phyloP scores from a whole-genome alignment of 805 yeast genomes.

The Spathaspora sp. region DNA sequence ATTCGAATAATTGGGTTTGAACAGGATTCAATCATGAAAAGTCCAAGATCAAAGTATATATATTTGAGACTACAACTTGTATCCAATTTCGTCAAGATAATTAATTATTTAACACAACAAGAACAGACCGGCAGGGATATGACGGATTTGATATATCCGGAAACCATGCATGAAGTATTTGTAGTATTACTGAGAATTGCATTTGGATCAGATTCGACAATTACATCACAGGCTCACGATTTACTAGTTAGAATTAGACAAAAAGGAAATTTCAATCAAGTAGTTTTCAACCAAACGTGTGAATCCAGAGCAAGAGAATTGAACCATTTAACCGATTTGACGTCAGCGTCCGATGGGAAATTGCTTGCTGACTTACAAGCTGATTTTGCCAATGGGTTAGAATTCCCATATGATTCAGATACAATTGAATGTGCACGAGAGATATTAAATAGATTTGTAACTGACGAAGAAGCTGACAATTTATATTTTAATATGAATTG shows the following conservation, averaged over 20 bases:
- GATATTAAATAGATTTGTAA: slow-evolving; percentile 61
- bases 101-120: slow-evolving; percentile 36
- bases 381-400: slow-evolving; percentile 54
- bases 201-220: slow-evolving; percentile 40
- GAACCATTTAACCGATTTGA: slow-evolving; percentile 23
- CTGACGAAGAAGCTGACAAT: slow-evolving; percentile 78
- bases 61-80: slow-evolving; percentile 37
- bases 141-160: slow-evolving; percentile 34
- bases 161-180: slow-evolving; percentile 42
- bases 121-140: slow-evolving; percentile 21
- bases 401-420: slow-evolving; percentile 57
- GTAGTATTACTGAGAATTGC: slow-evolving; percentile 52
- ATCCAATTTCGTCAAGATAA: slow-evolving; percentile 34
- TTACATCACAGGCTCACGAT: slow-evolving; percentile 32
- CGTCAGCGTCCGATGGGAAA: slow-evolving; percentile 11
- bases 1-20: slow-evolving; percentile 45
- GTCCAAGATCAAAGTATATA: slow-evolving; percentile 42
- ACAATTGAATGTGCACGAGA: slow-evolving; percentile 69
- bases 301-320: slow-evolving; percentile 38
- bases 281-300: slow-evolving; percentile 45
- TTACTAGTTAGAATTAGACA: slow-evolving; percentile 36
- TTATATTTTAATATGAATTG: slow-evolving; percentile 64
- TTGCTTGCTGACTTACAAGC: slow-evolving; percentile 34
- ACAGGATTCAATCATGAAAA: slow-evolving; percentile 42
- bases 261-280: slow-evolving; percentile 18